Evolutionary conservation across 495 filamentous ascomycete species (phyloP).

Genomic region (Tuber umbilicatum): DNA sequence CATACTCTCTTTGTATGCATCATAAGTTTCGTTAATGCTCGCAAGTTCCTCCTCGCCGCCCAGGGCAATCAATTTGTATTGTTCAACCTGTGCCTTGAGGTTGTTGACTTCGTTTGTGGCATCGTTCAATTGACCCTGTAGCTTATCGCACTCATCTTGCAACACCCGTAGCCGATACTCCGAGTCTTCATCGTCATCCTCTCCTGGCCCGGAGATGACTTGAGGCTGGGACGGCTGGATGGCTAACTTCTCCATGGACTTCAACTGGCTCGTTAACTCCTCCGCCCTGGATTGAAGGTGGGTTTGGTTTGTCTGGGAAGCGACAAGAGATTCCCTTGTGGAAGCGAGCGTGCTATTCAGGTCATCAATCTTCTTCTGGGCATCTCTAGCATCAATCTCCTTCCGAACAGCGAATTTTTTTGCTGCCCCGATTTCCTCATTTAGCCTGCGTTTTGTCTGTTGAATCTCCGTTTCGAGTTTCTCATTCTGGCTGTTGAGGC

Average conservation of each 20-base stretch:
- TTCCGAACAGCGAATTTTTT: conserved; percentile 72
- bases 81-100: conserved; percentile 69
- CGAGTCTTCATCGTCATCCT: conserved; percentile 49
- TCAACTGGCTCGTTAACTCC: conserved; percentile 79
- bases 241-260: conserved; percentile 71
- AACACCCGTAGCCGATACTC: conserved; percentile 73
- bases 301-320: conserved; percentile 75
- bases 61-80: conserved; percentile 83
- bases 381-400: conserved; percentile 80
- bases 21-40: conserved; percentile 68
- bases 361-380: conserved; percentile 82
- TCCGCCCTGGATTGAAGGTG: conserved; percentile 80
- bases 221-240: conserved; percentile 66
- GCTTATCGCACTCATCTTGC: conserved; percentile 68
- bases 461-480: conserved; percentile 69
- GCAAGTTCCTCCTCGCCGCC: conserved; percentile 81
- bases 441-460: conserved; percentile 72
- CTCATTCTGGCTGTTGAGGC: conserved; percentile 69
- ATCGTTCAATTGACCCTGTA: conserved; percentile 74
- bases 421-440: conserved; percentile 72
- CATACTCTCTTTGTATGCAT: conserved; percentile 78
- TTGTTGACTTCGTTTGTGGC: conserved; percentile 68
- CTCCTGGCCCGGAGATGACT: conserved; percentile 45
- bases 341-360: conserved; percentile 69
- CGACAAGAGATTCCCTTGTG: conserved; percentile 73